phyloP scores from a whole-genome alignment of 1,139 yeast species.

The Pichia sp. region DNA sequence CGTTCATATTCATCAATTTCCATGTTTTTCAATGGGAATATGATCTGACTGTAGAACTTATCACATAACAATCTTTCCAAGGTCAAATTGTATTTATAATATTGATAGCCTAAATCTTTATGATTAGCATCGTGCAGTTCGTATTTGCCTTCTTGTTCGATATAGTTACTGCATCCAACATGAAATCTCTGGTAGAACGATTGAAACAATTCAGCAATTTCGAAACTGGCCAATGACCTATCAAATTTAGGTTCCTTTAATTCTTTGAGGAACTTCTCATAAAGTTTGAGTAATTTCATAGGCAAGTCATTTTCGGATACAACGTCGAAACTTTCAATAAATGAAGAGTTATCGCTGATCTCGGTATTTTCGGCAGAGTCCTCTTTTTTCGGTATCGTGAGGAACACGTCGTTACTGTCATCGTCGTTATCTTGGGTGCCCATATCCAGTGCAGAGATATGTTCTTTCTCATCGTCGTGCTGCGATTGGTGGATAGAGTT shows the following conservation, averaged over 20 bases:
- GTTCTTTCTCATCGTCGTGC: no score
- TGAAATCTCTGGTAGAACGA: conserved; percentile 44
- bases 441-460: no score
- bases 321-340: conserved; percentile 18
- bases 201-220: conserved; percentile 53
- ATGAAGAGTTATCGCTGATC: conserved; percentile 11
- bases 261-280: conserved; percentile 46
- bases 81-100: conserved; percentile 34
- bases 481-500: no score
- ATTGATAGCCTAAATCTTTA: conserved; percentile 25
- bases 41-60: conserved; percentile 39
- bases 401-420: not conserved
- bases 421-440: no score
- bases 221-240: conserved; percentile 51
- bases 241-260: conserved; percentile 55
- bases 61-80: conserved; percentile 43
- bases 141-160: conserved; percentile 24
- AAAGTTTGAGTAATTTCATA: conserved; percentile 30
- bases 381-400: no score
- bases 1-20: conserved; percentile 31
- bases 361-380: not conserved
- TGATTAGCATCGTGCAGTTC: conserved; percentile 29
- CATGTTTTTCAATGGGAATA: conserved; percentile 32
- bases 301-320: conserved; percentile 35
- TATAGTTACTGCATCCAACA: conserved; percentile 25